Evolutionary conservation across 805 yeast genomes (phyloP).

Genomic region (Metahyphopichia silvanorum): DNA sequence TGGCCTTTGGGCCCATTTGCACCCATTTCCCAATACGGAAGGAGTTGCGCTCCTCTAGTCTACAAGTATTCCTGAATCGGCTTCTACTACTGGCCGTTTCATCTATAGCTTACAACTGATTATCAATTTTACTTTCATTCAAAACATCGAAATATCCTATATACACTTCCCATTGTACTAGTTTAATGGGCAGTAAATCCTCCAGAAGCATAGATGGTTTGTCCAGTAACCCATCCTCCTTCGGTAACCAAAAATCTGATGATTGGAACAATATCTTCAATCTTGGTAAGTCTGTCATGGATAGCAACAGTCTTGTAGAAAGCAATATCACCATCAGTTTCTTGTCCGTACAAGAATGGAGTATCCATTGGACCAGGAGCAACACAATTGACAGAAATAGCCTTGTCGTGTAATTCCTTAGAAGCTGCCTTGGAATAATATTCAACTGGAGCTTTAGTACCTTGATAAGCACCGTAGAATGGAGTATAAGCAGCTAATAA

Average conservation of each 20-base stretch:
- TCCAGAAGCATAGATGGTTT: conserved; percentile 61
- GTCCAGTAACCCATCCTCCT: conserved; percentile 71
- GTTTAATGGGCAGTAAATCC: conserved; percentile 60
- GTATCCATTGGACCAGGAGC: conserved; percentile 72
- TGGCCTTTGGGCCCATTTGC: too few species aligned
- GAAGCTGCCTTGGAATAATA: conserved; percentile 52
- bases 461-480: conserved; percentile 52
- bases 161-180: too few species aligned
- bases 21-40: too few species aligned
- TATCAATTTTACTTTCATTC: too few species aligned
- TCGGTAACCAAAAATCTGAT: conserved; percentile 57
- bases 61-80: too few species aligned
- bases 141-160: too few species aligned
- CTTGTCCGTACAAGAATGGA: conserved; percentile 62
- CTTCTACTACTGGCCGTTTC: too few species aligned
- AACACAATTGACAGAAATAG: conserved; percentile 51
- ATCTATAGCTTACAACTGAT: too few species aligned
- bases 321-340: conserved; percentile 48
- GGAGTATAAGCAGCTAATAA: conserved; percentile 63
- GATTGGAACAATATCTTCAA: conserved; percentile 62
- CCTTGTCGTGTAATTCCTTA: conserved; percentile 46
- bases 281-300: conserved; percentile 51
- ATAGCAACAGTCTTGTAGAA: conserved; percentile 53
- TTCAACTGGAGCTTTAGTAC: conserved; percentile 56
- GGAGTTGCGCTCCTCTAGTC: too few species aligned